phyloP scores from a whole-genome alignment of 202 grass and related monocot species.

The Miscanthus sacchariflorus region DNA sequence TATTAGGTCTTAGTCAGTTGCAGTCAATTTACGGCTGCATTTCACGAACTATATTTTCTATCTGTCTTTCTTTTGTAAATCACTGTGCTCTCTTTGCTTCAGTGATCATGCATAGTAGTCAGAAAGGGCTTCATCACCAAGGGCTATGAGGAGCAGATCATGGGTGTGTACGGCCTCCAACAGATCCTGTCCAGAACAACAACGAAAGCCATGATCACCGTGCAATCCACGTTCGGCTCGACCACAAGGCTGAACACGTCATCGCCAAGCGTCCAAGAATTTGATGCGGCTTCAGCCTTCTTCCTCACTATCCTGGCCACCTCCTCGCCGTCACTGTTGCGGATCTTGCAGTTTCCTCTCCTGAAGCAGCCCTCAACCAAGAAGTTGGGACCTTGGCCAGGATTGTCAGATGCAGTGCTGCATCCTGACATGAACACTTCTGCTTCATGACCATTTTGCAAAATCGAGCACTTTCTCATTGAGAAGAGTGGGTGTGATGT shows the following conservation, averaged over 20 bases:
- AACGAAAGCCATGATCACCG: constrained; percentile 63
- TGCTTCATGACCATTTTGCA: constrained; percentile 45
- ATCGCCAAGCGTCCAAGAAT: constrained; percentile 49
- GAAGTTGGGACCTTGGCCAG: constrained; percentile 23
- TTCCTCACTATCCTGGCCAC: constrained; percentile 70
- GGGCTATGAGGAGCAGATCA: constrained; percentile 51
- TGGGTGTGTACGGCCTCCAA: constrained; percentile 48
- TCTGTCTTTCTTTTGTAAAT: background rate
- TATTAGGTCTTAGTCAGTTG: background rate
- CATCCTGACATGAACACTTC: constrained; percentile 54
- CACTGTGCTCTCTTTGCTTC: background rate
- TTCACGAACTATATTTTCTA: background rate
- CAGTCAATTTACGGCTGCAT: background rate
- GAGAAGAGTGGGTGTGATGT: too few species aligned
- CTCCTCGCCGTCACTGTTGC: constrained; percentile 42
- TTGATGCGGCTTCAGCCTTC: constrained; percentile 11
- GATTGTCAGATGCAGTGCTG: too few species aligned
- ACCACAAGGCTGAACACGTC: constrained; percentile 79
- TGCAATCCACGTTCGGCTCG: constrained; percentile 45
- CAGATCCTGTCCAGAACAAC: constrained; percentile 68
- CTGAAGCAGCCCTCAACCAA: constrained; percentile 66
- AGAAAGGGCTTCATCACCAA: too few species aligned
- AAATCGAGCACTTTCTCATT: constrained; percentile 46
- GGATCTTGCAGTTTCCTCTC: constrained; percentile 70
- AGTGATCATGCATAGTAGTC: background rate